Percentiles rank a stretch among this genome's conserved stretches.
Conservation (phyloP, 202 grass and related monocot genomes). For the Hordeum pubiflorum region DNA sequence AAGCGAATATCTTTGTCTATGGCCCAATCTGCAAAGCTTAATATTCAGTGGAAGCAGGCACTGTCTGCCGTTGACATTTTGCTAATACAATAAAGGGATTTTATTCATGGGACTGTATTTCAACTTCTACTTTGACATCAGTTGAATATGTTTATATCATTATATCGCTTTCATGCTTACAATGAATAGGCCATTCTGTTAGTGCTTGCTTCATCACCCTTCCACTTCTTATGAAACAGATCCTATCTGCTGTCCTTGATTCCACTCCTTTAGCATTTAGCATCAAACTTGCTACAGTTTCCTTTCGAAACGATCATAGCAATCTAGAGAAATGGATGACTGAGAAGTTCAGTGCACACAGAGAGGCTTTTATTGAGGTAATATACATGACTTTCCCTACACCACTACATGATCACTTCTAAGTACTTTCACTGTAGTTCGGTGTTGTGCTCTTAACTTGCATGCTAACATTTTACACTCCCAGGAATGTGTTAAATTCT, state of each 20-base stretch:
- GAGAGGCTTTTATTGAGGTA: constrained; percentile 76
- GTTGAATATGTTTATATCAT: neutral
- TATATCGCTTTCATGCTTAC: neutral
- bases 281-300: constrained; percentile 64
- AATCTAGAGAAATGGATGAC: constrained; percentile 89
- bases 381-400: neutral
- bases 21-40: neutral
- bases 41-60: neutral
- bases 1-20: neutral
- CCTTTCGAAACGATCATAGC: constrained; percentile 55
- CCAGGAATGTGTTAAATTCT: constrained; percentile 73
- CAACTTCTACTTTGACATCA: neutral
- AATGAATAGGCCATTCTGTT: neutral
- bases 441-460: constrained; percentile 13
- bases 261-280: constrained; percentile 61
- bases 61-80: neutral
- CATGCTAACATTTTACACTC: neutral
- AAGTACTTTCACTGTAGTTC: neutral
- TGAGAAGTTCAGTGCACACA: constrained; percentile 59
- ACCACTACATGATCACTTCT: neutral
- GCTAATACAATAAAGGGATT: neutral
- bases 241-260: constrained; percentile 64
- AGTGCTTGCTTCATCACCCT: constrained; percentile 8
- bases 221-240: constrained; percentile 49
- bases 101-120: neutral